Base-by-base conservation (phyloP, 208 protist genomes). In the Leishmania tropica region DNA sequence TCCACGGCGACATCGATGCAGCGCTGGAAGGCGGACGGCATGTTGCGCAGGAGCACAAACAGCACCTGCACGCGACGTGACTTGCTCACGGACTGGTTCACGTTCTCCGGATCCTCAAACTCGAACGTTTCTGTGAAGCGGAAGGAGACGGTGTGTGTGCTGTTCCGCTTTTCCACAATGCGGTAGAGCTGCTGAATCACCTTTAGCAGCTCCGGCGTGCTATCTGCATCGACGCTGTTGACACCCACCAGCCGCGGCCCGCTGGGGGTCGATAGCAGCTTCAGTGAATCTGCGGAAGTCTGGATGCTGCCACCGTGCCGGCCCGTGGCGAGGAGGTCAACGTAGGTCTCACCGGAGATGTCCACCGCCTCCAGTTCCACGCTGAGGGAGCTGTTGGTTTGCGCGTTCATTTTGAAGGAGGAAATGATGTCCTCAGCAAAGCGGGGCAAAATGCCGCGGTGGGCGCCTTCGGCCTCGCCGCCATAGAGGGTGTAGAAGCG, bases 51-150 rank as follows among this genome's bases (percentile, higher is more conserved):
- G 19, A 97, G 78, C 13, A 87, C 87, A 78, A 97, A 97, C 6
- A 95, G 79, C 37, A 95, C 94, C 65, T 90, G 89, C 42, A 95
- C 84, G 11, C 84, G 86, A n/a, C 94, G 90, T 40, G 92, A 94
- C 85, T 96, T 96, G 78, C 85, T 88, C 56, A 97, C 83, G 0
- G 87, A 88, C 87, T 94, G 87, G n/a, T 89, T 88, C 19, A 75
- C 40, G 80, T 95, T 87, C 48, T 92, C 90, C 13, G 94, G 92
- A 78, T 97, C 94, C 15, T 87, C 78, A 82, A 97, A 97, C 80
- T 93, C 87, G 78, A 94, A 95, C 7, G 94, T 94, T 83, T 97
- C 93, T 5, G 92, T 94, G 85, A 97, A 93, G 85, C 89, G 92
- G 51, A 97, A 60, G 31, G 73, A 87, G 28, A 97, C 90, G 1